Evolutionary conservation across 2,329 filamentous ascomycete species (phyloP).

Genomic region (Gaeumannomyces sp.): DNA sequence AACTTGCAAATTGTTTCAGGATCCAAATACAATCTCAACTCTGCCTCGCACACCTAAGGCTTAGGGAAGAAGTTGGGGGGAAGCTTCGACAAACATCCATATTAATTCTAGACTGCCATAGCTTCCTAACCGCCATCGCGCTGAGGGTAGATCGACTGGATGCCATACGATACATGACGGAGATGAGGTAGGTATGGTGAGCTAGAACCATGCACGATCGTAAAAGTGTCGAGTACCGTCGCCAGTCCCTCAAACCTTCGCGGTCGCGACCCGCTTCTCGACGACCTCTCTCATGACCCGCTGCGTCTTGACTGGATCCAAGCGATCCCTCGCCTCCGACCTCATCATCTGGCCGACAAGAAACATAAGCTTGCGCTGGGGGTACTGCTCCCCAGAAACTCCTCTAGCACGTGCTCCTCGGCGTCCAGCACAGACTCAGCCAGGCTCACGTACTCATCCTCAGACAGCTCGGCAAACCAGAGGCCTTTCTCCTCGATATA

Average conservation of each 20-base stretch:
- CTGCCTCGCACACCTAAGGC: no score
- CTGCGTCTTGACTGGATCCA: conserved; percentile 47
- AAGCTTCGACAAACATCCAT: no score
- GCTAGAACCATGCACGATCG: neutral
- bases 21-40: no score
- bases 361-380: conserved; percentile 55
- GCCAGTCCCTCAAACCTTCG: neutral
- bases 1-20: no score
- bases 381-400: conserved; percentile 41
- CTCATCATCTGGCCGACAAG: conserved; percentile 54
- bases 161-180: no score
- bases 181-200: no score
- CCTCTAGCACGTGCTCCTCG: conserved; percentile 39
- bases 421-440: conserved; percentile 37
- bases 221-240: neutral
- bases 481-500: conserved; percentile 39
- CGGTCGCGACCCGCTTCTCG: conserved; percentile 15
- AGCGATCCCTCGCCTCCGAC: conserved; percentile 45
- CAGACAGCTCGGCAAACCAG: conserved; percentile 48
- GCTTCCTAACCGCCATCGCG: no score
- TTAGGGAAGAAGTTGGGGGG: no score
- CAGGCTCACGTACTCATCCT: conserved; percentile 41
- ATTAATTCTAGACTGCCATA: no score
- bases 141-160: no score
- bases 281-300: conserved; percentile 33